Percentiles rank a stretch among this genome's conserved stretches.
Conservation (phyloP, 345 rosid genomes). For the Aethionema arabicum region DNA sequence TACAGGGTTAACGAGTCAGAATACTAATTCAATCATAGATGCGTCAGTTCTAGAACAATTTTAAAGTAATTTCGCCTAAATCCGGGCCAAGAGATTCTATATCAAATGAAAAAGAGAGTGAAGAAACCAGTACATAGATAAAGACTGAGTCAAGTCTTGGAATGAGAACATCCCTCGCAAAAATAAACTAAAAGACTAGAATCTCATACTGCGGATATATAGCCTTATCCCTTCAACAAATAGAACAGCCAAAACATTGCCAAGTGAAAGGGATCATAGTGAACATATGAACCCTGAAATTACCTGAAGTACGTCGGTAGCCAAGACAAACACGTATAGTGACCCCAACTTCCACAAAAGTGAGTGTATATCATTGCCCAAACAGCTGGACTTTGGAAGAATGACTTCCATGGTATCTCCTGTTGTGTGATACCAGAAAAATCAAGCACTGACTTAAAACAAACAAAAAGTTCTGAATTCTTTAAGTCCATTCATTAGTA, state of each 20-base stretch:
- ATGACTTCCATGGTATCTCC: slow-evolving; percentile 90
- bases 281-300: slow-evolving; percentile 17
- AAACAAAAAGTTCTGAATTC: slow-evolving; percentile 13
- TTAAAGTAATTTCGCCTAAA: slow-evolving; percentile 4
- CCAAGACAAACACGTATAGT: slow-evolving; percentile 91
- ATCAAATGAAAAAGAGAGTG: slow-evolving; percentile 22
- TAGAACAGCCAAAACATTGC: slow-evolving; percentile 6
- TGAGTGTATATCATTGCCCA: slow-evolving; percentile 97
- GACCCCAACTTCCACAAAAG: slow-evolving; percentile 99
- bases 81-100: not conserved
- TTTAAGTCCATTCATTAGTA: slow-evolving; percentile 11
- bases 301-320: slow-evolving; percentile 95
- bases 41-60: not conserved
- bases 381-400: slow-evolving; percentile 68
- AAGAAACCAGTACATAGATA: slow-evolving; percentile 15
- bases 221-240: slow-evolving; percentile 3
- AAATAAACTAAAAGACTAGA: not conserved
- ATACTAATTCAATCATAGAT: slow-evolving; percentile 6
- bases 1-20: not conserved
- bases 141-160: slow-evolving; percentile 15
- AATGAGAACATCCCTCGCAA: slow-evolving; percentile 14
- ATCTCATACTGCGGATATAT: not conserved
- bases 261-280: slow-evolving; percentile 6
- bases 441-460: slow-evolving; percentile 6
- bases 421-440: slow-evolving; percentile 36